Evolutionary conservation across 2,329 filamentous ascomycete species (phyloP).

Genomic region (Ascochyta rabiei): DNA sequence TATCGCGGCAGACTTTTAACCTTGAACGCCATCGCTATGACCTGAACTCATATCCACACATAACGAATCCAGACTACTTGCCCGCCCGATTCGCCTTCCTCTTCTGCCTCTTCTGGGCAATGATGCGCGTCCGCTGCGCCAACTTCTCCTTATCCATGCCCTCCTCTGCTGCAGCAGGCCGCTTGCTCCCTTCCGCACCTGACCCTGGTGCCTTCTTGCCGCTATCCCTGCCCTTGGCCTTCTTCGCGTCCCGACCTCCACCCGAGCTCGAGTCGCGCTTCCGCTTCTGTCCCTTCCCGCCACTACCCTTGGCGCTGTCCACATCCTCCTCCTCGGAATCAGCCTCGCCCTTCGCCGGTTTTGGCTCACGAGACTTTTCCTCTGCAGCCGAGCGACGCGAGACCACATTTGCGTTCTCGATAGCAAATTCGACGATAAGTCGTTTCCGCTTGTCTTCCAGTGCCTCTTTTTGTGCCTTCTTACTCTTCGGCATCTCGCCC

Average conservation of each 20-base stretch:
- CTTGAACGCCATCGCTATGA: conserved; percentile 17
- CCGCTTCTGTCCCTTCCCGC: conserved; percentile 44
- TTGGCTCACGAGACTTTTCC: conserved; percentile 58
- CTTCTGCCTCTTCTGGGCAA: conserved; percentile 81
- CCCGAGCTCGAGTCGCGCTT: conserved; percentile 42
- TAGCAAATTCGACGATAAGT: conserved; percentile 94
- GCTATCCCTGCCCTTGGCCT: conserved; percentile 19
- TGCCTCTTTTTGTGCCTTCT: conserved; percentile 49
- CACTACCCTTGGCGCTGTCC: conserved; percentile 15
- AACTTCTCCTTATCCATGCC: conserved; percentile 57
- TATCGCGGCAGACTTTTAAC: conserved; percentile 5
- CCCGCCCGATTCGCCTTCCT: conserved; percentile 65
- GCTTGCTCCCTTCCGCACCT: conserved; percentile 25
- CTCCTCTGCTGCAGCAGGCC: conserved; percentile 15
- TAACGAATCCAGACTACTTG: conserved; percentile 42
- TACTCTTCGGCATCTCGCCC: conserved; percentile 53
- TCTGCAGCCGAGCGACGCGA: conserved; percentile 73
- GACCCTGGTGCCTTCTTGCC: conserved; percentile 24
- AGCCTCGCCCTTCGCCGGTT: conserved; percentile 32
- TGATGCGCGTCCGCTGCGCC: conserved; percentile 74
- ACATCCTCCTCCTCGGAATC: conserved; percentile 21
- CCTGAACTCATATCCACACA: not conserved
- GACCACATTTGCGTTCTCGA: conserved; percentile 98
- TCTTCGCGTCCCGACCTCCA: conserved; percentile 8
- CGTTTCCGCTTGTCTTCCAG: conserved; percentile 81